Base-by-base conservation (phyloP, 2,329 filamentous ascomycete species). In the Xylaria sp. region DNA sequence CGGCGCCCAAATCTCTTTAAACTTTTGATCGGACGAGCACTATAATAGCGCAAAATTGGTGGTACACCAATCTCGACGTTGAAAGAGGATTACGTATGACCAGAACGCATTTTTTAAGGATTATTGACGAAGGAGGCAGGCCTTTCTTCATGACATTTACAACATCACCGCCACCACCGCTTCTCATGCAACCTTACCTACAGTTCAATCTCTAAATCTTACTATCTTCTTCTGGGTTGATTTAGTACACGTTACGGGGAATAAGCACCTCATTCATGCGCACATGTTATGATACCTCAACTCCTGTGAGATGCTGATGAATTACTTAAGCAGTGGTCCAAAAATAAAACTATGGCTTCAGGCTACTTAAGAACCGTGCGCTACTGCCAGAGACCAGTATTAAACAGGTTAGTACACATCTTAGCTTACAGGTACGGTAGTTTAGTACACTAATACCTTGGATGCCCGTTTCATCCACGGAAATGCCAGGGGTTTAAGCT, bases 391-490 rank as follows among this genome's bases (percentile, higher is more conserved):
- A 7, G 27, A 56, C 39, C 15, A 22, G 60, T 33, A 53, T 25
- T 51, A 39, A 54, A 54, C 53, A n/a, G 36, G 36, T 55, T 55
- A 38, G 42, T 5, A 5, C n/a, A 36, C 9, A n/a, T 2, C 13
- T 33, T 47, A 22, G 39, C 38, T 57, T 20, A 57, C 55, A 45
- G 11, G 17, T 38, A 27, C n/a, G n/a, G n/a, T n/a, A n/a, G n/a
- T n/a, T n/a, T n/a, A n/a, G n/a, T n/a, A n/a, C 13, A 22, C 27
- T 58, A 15, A 17, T 42, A 49, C 27, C 17, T 25, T 42, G n/a
- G 36, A 66, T 55, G 33, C 47, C 33, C 39, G 49, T 60, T 63
- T 67, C 65, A 67, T 63, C 22, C 7, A 22, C n/a, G 13, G 25
- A 58, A 58, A 25, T 63, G 27, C 17, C 25, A 59, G 25, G 60